These are phyloP conservation scores for Stephanocyclus meneghinianus DNA, from an alignment of 352 stramenopile species.

Conservation along the genomic window DNA sequence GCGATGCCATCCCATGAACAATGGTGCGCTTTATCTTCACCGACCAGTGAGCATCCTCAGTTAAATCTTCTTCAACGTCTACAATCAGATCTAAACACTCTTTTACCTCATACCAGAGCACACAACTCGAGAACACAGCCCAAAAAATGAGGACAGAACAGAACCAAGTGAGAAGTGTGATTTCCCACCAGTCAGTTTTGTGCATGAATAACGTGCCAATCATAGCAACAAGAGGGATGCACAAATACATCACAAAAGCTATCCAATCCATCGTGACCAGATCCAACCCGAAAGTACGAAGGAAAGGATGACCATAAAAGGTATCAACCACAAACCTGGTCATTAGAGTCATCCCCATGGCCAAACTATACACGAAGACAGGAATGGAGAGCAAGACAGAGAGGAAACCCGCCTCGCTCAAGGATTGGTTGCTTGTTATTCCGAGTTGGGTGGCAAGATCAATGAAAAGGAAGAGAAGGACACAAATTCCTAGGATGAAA, in stretches of 20 bases:
- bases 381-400: constrained; percentile 48
- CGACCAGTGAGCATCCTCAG: constrained; percentile 16
- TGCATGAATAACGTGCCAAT: constrained; percentile 44
- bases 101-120: constrained; percentile 45
- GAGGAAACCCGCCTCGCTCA: constrained; percentile 19
- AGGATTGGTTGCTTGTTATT: constrained; percentile 18
- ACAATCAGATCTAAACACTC: constrained; percentile 41
- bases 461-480: constrained; percentile 58
- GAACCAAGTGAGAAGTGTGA: constrained; percentile 54
- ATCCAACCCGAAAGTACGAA: constrained; percentile 54
- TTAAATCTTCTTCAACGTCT: constrained; percentile 20
- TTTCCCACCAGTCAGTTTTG: constrained; percentile 51
- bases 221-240: constrained; percentile 47
- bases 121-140: constrained; percentile 47
- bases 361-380: constrained; percentile 55
- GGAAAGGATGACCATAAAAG: constrained; percentile 58
- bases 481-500: constrained; percentile 22
- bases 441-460: constrained; percentile 44
- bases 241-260: constrained; percentile 56
- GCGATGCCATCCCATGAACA: constrained; percentile 18
- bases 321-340: constrained; percentile 57
- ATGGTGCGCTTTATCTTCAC: constrained; percentile 8
- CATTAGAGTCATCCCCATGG: constrained; percentile 52
- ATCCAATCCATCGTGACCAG: constrained; percentile 62
- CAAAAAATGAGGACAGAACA: constrained; percentile 53